Evolutionary conservation across 2,329 filamentous ascomycete species (phyloP).

Genomic region (Hypoxylon sp.): DNA sequence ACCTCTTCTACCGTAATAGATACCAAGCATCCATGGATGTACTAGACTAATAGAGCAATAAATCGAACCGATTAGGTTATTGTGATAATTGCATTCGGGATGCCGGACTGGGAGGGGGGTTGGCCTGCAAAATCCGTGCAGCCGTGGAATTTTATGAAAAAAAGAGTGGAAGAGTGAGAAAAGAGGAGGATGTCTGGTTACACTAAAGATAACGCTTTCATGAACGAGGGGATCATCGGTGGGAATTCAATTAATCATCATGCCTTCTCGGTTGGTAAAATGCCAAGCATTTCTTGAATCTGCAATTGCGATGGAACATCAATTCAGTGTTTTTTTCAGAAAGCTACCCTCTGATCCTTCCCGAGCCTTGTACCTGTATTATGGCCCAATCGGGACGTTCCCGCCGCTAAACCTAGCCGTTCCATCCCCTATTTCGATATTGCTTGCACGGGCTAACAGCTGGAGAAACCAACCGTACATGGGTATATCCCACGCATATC

Average conservation of each 20-base stretch:
- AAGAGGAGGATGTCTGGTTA: slow-evolving; percentile 34
- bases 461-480: slow-evolving; percentile 7
- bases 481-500: slow-evolving; percentile 14
- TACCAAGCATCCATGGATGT: slow-evolving; percentile 11
- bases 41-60: slow-evolving; percentile 28
- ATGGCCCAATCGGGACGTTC: slow-evolving; percentile 34
- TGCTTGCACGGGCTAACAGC: slow-evolving; percentile 11
- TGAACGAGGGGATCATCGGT: slow-evolving; percentile 31
- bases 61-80: slow-evolving; percentile 37
- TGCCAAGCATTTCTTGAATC: slow-evolving; percentile 37
- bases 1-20: not conserved
- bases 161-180: slow-evolving; percentile 17
- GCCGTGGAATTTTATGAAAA: slow-evolving; percentile 18
- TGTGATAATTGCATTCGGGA: slow-evolving; percentile 31
- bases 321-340: not conserved
- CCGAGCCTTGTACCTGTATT: slow-evolving; percentile 30
- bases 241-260: slow-evolving; percentile 43
- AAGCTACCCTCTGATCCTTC: slow-evolving; percentile 40
- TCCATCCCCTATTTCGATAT: slow-evolving; percentile 30
- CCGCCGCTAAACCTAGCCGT: slow-evolving; percentile 26
- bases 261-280: slow-evolving; percentile 42
- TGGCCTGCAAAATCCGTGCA: slow-evolving; percentile 15
- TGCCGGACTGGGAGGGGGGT: slow-evolving; percentile 30
- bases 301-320: slow-evolving; percentile 36
- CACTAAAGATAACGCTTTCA: slow-evolving; percentile 41